Evolutionary conservation across 176 grass and related monocot genomes (phyloP).

Genomic region (Canna indica): DNA sequence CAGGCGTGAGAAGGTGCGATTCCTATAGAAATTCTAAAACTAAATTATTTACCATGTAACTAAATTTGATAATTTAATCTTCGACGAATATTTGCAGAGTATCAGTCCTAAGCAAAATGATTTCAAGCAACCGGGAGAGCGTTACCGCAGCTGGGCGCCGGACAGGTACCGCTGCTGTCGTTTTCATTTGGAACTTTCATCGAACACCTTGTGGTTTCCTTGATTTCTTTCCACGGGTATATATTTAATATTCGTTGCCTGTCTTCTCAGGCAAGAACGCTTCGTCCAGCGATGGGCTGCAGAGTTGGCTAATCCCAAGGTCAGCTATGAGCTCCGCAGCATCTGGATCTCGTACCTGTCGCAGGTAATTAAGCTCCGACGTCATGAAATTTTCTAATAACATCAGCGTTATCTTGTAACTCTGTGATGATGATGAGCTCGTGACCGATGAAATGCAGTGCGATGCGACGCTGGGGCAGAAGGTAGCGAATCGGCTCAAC

Average conservation of each 20-base stretch:
- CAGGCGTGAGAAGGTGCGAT: slow-evolving; percentile 43
- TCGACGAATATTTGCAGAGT: neutral
- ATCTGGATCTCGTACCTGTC: slow-evolving; percentile 56
- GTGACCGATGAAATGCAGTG: neutral
- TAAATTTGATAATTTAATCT: neutral
- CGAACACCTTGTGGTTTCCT: neutral
- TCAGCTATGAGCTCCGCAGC: slow-evolving; percentile 60
- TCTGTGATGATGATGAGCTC: neutral
- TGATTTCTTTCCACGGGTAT: neutral
- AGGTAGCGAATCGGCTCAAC: slow-evolving; percentile 70
- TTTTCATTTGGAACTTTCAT: neutral
- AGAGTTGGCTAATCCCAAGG: slow-evolving; percentile 40
- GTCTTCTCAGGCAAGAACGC: slow-evolving; percentile 48
- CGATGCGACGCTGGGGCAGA: slow-evolving; percentile 55
- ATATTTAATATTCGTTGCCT: too few species aligned
- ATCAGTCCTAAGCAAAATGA: slow-evolving; percentile 51
- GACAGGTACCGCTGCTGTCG: slow-evolving; percentile 29
- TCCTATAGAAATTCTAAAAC: neutral
- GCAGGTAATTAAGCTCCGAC: slow-evolving; percentile 25
- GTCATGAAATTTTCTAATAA: neutral
- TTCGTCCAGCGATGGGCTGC: slow-evolving; percentile 41
- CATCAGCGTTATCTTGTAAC: neutral
- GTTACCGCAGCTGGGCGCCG: slow-evolving; percentile 50
- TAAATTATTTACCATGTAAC: neutral
- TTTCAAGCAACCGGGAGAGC: slow-evolving; percentile 78